phyloP scores from a whole-genome alignment of 2,329 filamentous ascomycete genomes.

The Neofusicoccum ribis region DNA sequence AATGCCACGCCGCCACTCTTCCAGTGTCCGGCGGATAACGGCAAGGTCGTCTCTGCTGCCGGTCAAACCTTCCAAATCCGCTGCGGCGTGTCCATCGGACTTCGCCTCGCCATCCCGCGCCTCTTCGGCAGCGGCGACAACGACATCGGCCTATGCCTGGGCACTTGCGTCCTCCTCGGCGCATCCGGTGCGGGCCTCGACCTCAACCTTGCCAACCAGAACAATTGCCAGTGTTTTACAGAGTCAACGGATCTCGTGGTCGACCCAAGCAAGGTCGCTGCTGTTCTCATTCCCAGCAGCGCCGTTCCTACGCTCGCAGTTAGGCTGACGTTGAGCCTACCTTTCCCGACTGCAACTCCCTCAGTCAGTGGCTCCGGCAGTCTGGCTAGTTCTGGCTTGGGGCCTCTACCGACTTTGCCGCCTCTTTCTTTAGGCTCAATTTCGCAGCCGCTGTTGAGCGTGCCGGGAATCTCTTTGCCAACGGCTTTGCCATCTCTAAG shows the following conservation, averaged over 20 bases:
- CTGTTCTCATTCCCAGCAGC: not conserved
- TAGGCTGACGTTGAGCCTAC: not conserved
- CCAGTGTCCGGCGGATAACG: not conserved
- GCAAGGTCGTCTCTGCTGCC: not conserved
- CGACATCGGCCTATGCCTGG: constrained; percentile 10
- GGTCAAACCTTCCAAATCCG: constrained; percentile 10
- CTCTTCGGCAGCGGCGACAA: constrained; percentile 9
- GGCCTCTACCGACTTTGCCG: not conserved
- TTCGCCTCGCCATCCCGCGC: constrained; percentile 8
- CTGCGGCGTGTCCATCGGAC: constrained; percentile 14
- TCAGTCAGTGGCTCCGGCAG: not conserved
- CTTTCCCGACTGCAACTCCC: not conserved
- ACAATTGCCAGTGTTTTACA: constrained; percentile 10
- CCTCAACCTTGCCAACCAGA: not conserved
- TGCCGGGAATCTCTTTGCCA: not conserved
- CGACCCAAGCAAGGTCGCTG: constrained; percentile 7
- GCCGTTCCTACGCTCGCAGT: not conserved
- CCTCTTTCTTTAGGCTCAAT: not conserved
- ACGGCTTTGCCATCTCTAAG: not conserved
- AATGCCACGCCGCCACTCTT: not conserved
- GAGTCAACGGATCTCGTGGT: not conserved
- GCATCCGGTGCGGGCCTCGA: not conserved
- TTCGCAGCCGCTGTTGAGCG: not conserved
- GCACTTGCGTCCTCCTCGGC: constrained; percentile 12
- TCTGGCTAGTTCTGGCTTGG: not conserved